Evolutionary conservation across 78 protist genomes (phyloP), one percentile per base, ranked within the genome.

Genomic region (Thecamonas trahens): DNA sequence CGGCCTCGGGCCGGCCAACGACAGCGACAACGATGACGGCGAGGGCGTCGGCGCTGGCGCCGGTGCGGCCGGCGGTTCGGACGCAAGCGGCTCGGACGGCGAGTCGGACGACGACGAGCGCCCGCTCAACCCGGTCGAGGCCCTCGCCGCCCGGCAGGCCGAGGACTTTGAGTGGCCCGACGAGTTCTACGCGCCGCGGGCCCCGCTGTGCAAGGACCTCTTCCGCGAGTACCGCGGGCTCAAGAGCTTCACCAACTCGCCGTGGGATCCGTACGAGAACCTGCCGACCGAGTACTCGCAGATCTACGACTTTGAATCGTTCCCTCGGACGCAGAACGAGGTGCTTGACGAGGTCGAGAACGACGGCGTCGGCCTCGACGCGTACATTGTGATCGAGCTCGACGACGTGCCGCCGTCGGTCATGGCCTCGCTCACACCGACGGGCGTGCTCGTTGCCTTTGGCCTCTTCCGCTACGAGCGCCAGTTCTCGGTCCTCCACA

Each of bases 181-280:
- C 61, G 95, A 92, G 66, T 81, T 90, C 22, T 97, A 96, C 52
- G 84, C 89, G 31, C 97, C 97, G 7, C 24, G 40, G 22, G 82
- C 78, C 52, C 5, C 54, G 5, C 88, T 91, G 2, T 92, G 97
- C 28, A 40, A 90, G 7, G 35, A 72, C 8, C 91, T 96, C 18
- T 95, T 95, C 67, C 70, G 55, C 42, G 57, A 73, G 53, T 88
- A 77, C 60, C 76, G 97, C 13, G 97, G 97, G 7, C 70, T 93
- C 61, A 61, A 83, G 64, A 45, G 73, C 29, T 90, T 93, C 83
- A 55, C 81, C 3, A 39, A 76, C 2, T 82, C 92, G 29, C 80
- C 85, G 54, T 97, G 99, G 99, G 94, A 95, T 69, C 88, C 96
- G 44, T 72, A 74, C 28, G 97, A 96, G 79, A 76, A 78, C 39